phyloP scores from a whole-genome alignment of 1,284 basidiomycete genomes.

The Flammula alnicola region DNA sequence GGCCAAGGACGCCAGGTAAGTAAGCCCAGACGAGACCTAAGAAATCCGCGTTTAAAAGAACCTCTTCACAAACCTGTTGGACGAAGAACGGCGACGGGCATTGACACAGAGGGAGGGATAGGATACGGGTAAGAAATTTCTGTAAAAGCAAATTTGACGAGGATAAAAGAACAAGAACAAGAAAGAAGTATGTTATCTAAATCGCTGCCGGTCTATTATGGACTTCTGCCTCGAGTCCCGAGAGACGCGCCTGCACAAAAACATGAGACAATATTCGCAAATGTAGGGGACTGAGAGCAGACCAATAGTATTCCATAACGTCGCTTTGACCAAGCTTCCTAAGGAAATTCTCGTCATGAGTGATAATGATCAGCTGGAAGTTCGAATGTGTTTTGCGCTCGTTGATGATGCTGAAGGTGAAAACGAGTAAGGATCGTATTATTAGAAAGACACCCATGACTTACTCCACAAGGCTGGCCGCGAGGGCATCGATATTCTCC shows the following conservation, averaged over 20 bases:
- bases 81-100: too few species aligned
- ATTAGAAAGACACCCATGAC: slow-evolving; percentile 39
- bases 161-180: slow-evolving; percentile 12
- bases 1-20: background rate
- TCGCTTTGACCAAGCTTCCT: slow-evolving; percentile 83
- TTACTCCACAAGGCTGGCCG: slow-evolving; percentile 89
- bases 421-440: slow-evolving; percentile 2
- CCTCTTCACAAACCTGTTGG: too few species aligned
- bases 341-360: slow-evolving; percentile 92
- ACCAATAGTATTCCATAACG: slow-evolving; percentile 94
- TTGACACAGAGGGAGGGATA: too few species aligned
- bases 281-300: slow-evolving; percentile 29
- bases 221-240: slow-evolving; percentile 73
- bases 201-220: slow-evolving; percentile 69
- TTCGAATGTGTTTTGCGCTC: slow-evolving; percentile 88
- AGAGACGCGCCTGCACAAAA: slow-evolving; percentile 45
- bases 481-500: slow-evolving; percentile 96
- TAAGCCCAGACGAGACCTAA: background rate
- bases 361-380: slow-evolving; percentile 98
- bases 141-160: slow-evolving; percentile 7
- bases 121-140: slow-evolving; percentile 6
- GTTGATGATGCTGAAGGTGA: slow-evolving; percentile 78
- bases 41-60: too few species aligned
- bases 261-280: slow-evolving; percentile 10
- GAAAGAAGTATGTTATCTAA: slow-evolving; percentile 45